These are phyloP conservation scores for Rhododendron kiyosumense DNA, from an alignment of 148 eudicot species.

Conservation along the genomic window DNA sequence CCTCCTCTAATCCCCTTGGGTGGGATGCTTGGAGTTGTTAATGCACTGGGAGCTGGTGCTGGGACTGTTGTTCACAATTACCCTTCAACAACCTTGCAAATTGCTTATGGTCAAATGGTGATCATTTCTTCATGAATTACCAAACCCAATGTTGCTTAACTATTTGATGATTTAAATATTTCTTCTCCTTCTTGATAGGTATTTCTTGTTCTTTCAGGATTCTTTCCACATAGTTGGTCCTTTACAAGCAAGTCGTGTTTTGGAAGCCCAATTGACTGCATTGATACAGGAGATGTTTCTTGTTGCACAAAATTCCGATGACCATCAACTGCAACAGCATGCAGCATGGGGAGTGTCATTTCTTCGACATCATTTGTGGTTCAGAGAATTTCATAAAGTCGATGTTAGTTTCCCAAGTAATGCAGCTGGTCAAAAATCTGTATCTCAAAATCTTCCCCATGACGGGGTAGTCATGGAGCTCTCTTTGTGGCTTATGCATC, in stretches of 20 bases:
- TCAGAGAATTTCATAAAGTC: conserved; percentile 29
- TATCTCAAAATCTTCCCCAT: conserved; percentile 47
- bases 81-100: conserved; percentile 22
- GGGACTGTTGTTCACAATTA: conserved; percentile 38
- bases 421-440: conserved; percentile 23
- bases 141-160: neutral
- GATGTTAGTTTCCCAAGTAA: conserved; percentile 21
- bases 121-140: conserved; percentile 1
- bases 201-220: conserved; percentile 41
- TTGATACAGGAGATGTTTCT: conserved; percentile 81
- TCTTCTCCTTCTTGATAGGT: neutral
- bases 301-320: conserved; percentile 68
- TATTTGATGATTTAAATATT: neutral
- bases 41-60: conserved; percentile 84
- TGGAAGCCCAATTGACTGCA: conserved; percentile 49
- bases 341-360: conserved; percentile 89
- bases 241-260: conserved; percentile 48
- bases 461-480: conserved; percentile 68
- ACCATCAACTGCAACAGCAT: conserved; percentile 58
- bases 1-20: conserved; percentile 75
- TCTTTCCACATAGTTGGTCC: conserved; percentile 48
- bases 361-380: conserved; percentile 54
- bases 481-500: conserved; percentile 72
- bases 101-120: conserved; percentile 44
- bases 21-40: conserved; percentile 87